These are phyloP conservation scores for Endotrypanum monterogeii DNA, from an alignment of 208 protist genomes.

Conservation along the genomic window DNA sequence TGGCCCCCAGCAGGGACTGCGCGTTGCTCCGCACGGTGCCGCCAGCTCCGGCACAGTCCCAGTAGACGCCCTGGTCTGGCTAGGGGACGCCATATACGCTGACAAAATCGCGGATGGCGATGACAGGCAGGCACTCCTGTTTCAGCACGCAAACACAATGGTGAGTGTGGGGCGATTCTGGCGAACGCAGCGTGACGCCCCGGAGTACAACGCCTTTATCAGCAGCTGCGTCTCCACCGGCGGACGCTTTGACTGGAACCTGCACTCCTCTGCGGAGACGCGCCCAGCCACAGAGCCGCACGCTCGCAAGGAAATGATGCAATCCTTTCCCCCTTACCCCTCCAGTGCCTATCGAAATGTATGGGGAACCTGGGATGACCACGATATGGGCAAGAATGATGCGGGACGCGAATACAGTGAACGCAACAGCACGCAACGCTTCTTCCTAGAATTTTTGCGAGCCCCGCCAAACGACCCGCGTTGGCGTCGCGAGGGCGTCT, in stretches of 20 bases:
- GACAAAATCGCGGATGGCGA: conserved; percentile 51
- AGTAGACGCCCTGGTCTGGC: conserved; percentile 75
- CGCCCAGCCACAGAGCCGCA: neutral
- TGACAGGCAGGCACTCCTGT: conserved; percentile 27
- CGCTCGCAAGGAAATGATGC: neutral
- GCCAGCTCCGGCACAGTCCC: conserved; percentile 12
- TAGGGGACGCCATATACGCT: conserved; percentile 86
- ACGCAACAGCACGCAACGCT: conserved; percentile 56
- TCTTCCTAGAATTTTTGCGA: conserved; percentile 82
- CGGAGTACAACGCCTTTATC: conserved; percentile 68
- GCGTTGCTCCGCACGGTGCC: neutral
- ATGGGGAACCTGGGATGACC: conserved; percentile 89
- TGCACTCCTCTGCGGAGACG: neutral
- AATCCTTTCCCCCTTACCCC: neutral
- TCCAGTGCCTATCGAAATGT: conserved; percentile 21
- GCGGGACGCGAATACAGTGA: conserved; percentile 67
- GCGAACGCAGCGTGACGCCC: conserved; percentile 47
- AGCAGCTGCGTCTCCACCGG: conserved; percentile 39
- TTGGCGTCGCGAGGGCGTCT: conserved; percentile 66
- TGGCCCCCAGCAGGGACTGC: neutral
- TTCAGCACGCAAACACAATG: conserved; percentile 33
- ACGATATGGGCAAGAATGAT: conserved; percentile 91
- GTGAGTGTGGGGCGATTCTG: conserved; percentile 59
- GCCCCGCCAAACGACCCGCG: conserved; percentile 40
- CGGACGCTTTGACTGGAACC: neutral